Conservation (phyloP, 1,284 basidiomycete species). For the Tausonia pullulans region DNA sequence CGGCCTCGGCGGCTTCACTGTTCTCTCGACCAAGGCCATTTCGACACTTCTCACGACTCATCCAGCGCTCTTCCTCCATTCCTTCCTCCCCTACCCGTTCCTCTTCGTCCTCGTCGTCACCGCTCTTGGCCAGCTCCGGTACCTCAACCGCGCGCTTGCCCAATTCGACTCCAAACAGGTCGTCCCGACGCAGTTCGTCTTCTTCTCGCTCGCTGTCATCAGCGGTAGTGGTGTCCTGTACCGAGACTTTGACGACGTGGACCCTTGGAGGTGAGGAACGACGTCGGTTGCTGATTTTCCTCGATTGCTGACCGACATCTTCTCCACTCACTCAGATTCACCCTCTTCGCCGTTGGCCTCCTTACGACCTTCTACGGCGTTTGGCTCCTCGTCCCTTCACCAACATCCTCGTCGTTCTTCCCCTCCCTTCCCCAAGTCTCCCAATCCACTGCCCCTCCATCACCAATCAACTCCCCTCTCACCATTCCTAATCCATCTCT, state of each 20-base stretch:
- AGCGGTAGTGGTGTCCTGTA: conserved; percentile 11
- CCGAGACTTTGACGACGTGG: conserved; percentile 16
- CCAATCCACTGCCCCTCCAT: not conserved
- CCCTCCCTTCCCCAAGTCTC: not conserved
- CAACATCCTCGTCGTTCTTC: not conserved
- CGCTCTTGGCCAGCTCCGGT: conserved; percentile 13
- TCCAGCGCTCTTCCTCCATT: not conserved
- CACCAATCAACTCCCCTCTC: not conserved
- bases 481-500: not conserved
- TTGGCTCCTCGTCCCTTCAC: conserved; percentile 3
- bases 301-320: not conserved
- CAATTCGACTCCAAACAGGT: conserved; percentile 6
- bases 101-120: conserved; percentile 7
- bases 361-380: conserved; percentile 8
- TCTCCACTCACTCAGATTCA: not conserved
- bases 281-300: not conserved
- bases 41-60: conserved; percentile 6
- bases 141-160: conserved; percentile 14
- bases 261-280: not conserved
- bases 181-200: conserved; percentile 12
- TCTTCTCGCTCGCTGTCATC: conserved; percentile 11
- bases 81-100: not conserved
- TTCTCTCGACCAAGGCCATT: conserved; percentile 15
- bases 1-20: conserved; percentile 12
- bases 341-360: conserved; percentile 6